Base-by-base conservation (phyloP, 257 asterid species). In the Nicotiana paniculata region DNA sequence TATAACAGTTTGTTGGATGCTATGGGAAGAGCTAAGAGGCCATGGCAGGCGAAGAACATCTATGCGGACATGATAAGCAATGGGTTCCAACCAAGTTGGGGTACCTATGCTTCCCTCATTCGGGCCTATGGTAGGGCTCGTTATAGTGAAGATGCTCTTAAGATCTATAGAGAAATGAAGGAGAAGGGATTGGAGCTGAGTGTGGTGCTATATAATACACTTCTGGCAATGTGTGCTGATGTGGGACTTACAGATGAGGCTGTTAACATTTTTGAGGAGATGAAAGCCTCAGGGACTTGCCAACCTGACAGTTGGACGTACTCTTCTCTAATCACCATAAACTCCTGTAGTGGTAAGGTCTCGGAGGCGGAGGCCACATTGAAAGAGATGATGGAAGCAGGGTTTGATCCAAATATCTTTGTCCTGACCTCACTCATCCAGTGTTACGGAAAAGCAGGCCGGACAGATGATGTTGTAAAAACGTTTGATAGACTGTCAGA, bases 11-110 rank as follows among this genome's bases (percentile, higher is more conserved):
- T 94, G 87, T 81, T 96, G 93, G 98, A 91, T 88, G 99, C 95
- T 35, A 96, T 96, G 98, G 98, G 98, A 35, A 90, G 93, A 85
- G 99, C 99, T 43, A 96, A 85, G 90, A 91, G 98, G 87, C 98
- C 98, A 1, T 94, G 98, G 98, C 94, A 96, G 84, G 97, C 94
- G 0, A 94, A 94, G 76, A 88, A 51, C 46, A 91, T 96, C 53
- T 93, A 91, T 68, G 58, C 86, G 79, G 98, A 94, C 58, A 91
- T 96, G 98, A 35, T 89, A 79, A 86, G 62, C 61, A 91, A 82
- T 66, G 95, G 91, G 77, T 61, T 94, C 54, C 82, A 85, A 58
- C 99, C 97, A 0, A 94, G 89, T 80, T 88, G 88, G 91, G 93
- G 93, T 53, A 93, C 98, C 13, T 93, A 96, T 80, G 95, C 99